These are phyloP conservation scores for Clausena lansium DNA, from an alignment of 345 rosid genomes.

Conservation along the genomic window DNA sequence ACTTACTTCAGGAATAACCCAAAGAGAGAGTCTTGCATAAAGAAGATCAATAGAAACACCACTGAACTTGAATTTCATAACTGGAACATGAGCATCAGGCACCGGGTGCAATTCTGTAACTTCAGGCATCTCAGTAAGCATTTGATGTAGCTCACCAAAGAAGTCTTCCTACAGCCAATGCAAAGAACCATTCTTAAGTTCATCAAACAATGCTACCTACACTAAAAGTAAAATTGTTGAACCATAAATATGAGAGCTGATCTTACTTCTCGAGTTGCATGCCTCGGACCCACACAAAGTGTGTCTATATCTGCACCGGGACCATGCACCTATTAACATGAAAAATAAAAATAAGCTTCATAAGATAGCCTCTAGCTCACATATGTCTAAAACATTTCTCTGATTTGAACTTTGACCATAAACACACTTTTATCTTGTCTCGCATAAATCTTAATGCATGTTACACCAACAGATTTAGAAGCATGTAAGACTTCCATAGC, in stretches of 20 bases:
- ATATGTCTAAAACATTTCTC: neutral
- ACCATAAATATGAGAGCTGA: constrained; percentile 27
- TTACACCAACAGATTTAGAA: neutral
- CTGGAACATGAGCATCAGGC: constrained; percentile 98
- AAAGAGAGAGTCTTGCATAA: constrained; percentile 85
- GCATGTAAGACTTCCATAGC: neutral
- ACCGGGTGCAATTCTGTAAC: constrained; percentile 95
- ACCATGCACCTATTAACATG: constrained; percentile 73
- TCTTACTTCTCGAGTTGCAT: constrained; percentile 91
- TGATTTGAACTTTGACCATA: neutral
- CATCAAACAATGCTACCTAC: constrained; percentile 17
- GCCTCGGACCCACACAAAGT: constrained; percentile 91
- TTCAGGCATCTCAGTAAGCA: constrained; percentile 91
- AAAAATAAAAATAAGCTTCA: neutral
- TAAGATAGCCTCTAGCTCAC: neutral
- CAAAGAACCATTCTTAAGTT: constrained; percentile 20
- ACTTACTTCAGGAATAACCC: constrained; percentile 96
- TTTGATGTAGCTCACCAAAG: constrained; percentile 77
- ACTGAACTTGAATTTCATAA: constrained; percentile 80
- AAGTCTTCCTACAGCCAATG: constrained; percentile 73
- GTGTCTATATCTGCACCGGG: constrained; percentile 99
- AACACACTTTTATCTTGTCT: neutral
- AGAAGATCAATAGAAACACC: constrained; percentile 96
- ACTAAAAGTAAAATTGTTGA: constrained; percentile 11
- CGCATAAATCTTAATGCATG: neutral